Evolutionary conservation across 129 eudicot genomes (phyloP).

Genomic region (Chrysanthemum seticuspe): DNA sequence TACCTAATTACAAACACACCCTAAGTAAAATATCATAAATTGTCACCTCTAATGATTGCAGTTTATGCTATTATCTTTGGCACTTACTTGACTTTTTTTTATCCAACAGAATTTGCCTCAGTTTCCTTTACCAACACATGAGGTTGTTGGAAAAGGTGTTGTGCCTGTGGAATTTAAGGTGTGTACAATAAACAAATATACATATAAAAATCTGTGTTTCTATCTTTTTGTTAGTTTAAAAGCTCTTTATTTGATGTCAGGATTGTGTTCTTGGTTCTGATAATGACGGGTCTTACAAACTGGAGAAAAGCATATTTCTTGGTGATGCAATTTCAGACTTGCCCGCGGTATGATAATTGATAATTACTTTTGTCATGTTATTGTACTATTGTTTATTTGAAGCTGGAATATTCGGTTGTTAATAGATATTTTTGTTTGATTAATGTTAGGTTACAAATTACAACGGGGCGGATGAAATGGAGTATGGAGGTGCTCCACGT

Average conservation of each 20-base stretch:
- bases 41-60: not conserved
- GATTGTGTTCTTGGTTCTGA: constrained; percentile 50
- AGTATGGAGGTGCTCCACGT: constrained; percentile 40
- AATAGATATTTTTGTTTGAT: not conserved
- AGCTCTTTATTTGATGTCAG: constrained; percentile 28
- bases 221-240: not conserved
- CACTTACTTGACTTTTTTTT: not conserved
- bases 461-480: constrained; percentile 51
- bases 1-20: too few species aligned
- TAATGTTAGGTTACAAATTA: constrained; percentile 49
- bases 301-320: constrained; percentile 44
- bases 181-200: not conserved
- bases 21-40: too few species aligned
- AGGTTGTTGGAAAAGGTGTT: constrained; percentile 51
- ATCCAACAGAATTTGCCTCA: constrained; percentile 60
- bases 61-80: not conserved
- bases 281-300: constrained; percentile 18
- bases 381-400: too few species aligned
- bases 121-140: constrained; percentile 73
- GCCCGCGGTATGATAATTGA: constrained; percentile 41
- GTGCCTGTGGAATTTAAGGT: constrained; percentile 59
- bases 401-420: not conserved
- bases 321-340: constrained; percentile 78
- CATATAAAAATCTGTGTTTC: not conserved
- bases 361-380: not conserved